Evolutionary conservation across 2,329 filamentous ascomycete species (phyloP), one percentile per base, ranked within the genome.

Genomic region (Hypoxylon sp.): DNA sequence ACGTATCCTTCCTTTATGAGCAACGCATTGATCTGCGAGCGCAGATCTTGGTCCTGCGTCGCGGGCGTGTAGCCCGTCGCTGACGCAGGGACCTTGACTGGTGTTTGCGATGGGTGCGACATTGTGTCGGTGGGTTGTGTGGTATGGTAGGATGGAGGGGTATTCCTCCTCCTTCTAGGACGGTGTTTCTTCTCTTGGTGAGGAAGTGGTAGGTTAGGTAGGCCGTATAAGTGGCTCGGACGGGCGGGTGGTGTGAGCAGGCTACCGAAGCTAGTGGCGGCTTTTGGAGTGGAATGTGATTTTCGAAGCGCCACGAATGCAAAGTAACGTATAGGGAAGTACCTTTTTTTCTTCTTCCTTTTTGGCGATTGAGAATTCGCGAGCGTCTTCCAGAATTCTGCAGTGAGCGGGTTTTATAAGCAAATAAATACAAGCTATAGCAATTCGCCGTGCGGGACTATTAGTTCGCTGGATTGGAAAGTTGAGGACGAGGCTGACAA

Each of bases 11-110:
- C 87, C 44, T 83, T 82, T 35, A 91, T 81, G 24, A 91, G 80
- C 11, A 87, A 74, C 9, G 83, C 82, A 75, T 91, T 91, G 74
- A 91, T 88, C 72, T 90, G 84, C 1, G 88, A 90, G 22, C 89
- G 83, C 63, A 91, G 79, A 64, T 91, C 88, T 5, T 86, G 83
- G 72, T 91, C 89, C 63, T 88, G 83, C 8, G 87, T 91, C 5
- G 87, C 87, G 54, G 86, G 81, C 14, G 87, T 87, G 78, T 91
- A 88, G 72, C 83, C 86, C 2, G 87, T 83, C n/a, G 87, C 87
- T 33, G 86, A 85, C 5, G 85, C 80, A 13, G 89, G 86, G 53
- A 91, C 86, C 76, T 89, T 89, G 73, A 89, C 86, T 3, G 88
- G 87, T 22, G 87, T 87, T 31, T 86, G 82, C 37, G 85, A 81